These are phyloP conservation scores for Phytomonas francai DNA, from an alignment of 208 protist species.

Conservation along the genomic window DNA sequence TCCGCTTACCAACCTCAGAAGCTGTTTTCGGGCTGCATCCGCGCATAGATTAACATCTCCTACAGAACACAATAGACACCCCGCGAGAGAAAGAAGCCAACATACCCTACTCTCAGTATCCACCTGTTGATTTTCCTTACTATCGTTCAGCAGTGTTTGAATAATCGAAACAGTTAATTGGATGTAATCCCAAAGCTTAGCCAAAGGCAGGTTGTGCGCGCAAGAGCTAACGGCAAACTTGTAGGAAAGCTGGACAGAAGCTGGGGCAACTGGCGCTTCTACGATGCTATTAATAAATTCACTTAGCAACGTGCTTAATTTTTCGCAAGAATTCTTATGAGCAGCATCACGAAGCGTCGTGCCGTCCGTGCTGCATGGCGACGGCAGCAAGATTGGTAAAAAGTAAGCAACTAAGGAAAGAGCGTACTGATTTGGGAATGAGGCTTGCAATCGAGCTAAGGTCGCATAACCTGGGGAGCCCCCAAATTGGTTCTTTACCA, in stretches of 20 bases:
- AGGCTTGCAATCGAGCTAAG: background rate
- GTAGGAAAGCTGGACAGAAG: background rate
- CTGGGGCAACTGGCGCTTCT: background rate
- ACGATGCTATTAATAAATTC: background rate
- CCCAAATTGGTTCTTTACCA: background rate
- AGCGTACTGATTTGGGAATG: background rate
- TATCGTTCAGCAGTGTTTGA: background rate
- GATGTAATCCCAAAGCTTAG: background rate
- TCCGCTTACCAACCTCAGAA: background rate
- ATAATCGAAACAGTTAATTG: background rate
- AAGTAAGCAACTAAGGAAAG: slow-evolving; percentile 2
- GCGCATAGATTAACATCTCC: background rate
- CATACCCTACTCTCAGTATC: background rate
- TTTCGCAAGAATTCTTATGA: background rate
- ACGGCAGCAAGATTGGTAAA: background rate
- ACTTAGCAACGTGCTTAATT: background rate
- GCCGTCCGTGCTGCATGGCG: background rate
- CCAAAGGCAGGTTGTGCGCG: background rate
- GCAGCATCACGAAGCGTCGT: background rate
- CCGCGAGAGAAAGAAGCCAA: background rate
- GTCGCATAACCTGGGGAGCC: background rate
- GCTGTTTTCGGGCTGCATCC: background rate
- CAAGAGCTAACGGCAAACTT: slow-evolving; percentile 1
- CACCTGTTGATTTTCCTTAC: background rate
- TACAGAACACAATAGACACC: background rate